A percentile compares a stretch with the other conserved stretches of the same genome.
Conservation (phyloP, 2,329 filamentous ascomycete genomes). For the Zymoseptoria tritici region DNA sequence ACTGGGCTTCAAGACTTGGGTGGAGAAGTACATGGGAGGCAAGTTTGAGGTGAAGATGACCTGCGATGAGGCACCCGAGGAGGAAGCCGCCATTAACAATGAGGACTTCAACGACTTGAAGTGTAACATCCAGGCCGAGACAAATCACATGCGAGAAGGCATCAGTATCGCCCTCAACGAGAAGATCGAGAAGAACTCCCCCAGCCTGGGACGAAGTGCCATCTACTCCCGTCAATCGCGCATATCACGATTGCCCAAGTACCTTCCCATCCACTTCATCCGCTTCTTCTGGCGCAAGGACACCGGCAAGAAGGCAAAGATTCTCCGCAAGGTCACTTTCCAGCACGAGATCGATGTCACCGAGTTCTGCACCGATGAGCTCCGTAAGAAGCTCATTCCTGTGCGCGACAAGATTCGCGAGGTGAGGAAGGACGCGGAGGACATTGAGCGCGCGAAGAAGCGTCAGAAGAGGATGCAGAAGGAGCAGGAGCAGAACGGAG, state of each 20-base stretch:
- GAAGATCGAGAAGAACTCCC: slow-evolving; percentile 83
- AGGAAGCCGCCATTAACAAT: slow-evolving; percentile 58
- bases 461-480: slow-evolving; percentile 68
- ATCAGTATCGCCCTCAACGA: slow-evolving; percentile 75
- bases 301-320: slow-evolving; percentile 97
- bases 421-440: slow-evolving; percentile 88
- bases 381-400: slow-evolving; percentile 74
- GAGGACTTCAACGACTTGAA: slow-evolving; percentile 88
- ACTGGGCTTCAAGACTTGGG: slow-evolving; percentile 54
- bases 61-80: slow-evolving; percentile 77
- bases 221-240: slow-evolving; percentile 85
- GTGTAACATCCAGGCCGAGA: slow-evolving; percentile 83
- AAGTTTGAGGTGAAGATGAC: slow-evolving; percentile 69
- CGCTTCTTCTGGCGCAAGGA: slow-evolving; percentile 97
- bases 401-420: slow-evolving; percentile 96
- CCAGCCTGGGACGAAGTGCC: slow-evolving; percentile 67
- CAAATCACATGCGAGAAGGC: slow-evolving; percentile 86
- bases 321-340: slow-evolving; percentile 97
- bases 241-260: slow-evolving; percentile 85
- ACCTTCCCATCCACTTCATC: slow-evolving; percentile 93
- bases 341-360: slow-evolving; percentile 86
- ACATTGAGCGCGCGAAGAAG: slow-evolving; percentile 85
- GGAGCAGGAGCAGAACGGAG: slow-evolving; percentile 44
- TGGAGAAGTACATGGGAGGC: slow-evolving; percentile 86
- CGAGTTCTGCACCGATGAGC: slow-evolving; percentile 89